Conservation (phyloP, 129 eudicot genomes). For the Calendula officinalis region DNA sequence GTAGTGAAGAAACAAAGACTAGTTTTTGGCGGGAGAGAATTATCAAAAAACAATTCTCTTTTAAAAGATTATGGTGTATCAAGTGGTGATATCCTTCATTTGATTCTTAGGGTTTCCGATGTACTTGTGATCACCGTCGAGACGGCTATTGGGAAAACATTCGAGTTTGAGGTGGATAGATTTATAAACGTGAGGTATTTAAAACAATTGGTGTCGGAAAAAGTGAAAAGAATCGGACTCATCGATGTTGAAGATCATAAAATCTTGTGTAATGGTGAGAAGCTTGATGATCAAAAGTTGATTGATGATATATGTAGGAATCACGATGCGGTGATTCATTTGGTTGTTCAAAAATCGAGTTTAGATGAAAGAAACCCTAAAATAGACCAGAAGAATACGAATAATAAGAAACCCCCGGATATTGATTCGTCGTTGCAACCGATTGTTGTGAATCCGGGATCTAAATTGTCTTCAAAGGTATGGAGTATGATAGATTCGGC, state of each 20-base stretch:
- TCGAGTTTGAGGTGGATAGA: conserved; percentile 60
- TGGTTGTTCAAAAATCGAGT: conserved; percentile 49
- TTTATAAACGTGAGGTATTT: conserved; percentile 54
- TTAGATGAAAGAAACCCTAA: conserved; percentile 43
- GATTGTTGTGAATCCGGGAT: conserved; percentile 36
- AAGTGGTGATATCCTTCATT: conserved; percentile 58
- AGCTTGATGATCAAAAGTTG: conserved; percentile 62
- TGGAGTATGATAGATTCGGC: conserved; percentile 43
- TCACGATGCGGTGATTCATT: conserved; percentile 46
- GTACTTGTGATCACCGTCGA: conserved; percentile 51
- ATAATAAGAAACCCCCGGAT: conserved; percentile 42
- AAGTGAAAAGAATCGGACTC: conserved; percentile 42
- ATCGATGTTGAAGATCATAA: conserved; percentile 45
- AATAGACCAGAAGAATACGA: conserved; percentile 35
- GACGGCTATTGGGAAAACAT: conserved; percentile 49
- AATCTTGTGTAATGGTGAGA: conserved; percentile 52
- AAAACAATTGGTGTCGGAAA: conserved; percentile 45
- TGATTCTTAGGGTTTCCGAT: conserved; percentile 58
- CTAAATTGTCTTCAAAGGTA: conserved; percentile 29
- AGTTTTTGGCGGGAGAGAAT: conserved; percentile 67
- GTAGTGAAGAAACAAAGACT: conserved; percentile 67
- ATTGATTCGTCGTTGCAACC: conserved; percentile 47
- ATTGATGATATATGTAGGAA: conserved; percentile 57
- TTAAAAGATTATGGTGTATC: conserved; percentile 66
- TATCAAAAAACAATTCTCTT: conserved; percentile 55